phyloP scores from a whole-genome alignment of 805 yeast species.

The Diddensiella caesifluorescens region DNA sequence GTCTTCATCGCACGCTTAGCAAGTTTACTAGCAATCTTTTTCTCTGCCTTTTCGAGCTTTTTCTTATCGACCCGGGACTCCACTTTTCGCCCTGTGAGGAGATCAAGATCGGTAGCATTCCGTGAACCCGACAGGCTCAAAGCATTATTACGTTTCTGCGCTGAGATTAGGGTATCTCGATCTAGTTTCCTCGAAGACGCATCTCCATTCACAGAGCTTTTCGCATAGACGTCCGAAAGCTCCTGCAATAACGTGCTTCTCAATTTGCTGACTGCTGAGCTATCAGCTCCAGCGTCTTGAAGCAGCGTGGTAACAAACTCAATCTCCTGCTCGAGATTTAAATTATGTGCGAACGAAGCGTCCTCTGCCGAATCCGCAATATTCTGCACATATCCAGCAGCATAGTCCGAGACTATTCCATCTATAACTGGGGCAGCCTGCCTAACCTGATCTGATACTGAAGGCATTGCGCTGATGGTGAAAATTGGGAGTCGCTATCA shows the following conservation, averaged over 20 bases:
- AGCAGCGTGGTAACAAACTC: slow-evolving; percentile 60
- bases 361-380: slow-evolving; percentile 73
- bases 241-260: slow-evolving; percentile 44
- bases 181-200: slow-evolving; percentile 67
- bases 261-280: slow-evolving; percentile 48
- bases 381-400: slow-evolving; percentile 82
- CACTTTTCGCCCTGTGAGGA: slow-evolving; percentile 75
- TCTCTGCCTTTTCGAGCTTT: slow-evolving; percentile 95
- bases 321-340: slow-evolving; percentile 65
- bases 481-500: no score
- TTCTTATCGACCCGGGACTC: slow-evolving; percentile 94
- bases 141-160: slow-evolving; percentile 63
- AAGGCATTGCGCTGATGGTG: slow-evolving; percentile 16
- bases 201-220: slow-evolving; percentile 67
- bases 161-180: slow-evolving; percentile 56
- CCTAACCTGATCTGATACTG: slow-evolving; percentile 51
- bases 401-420: slow-evolving; percentile 82
- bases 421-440: slow-evolving; percentile 85
- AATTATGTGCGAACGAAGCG: slow-evolving; percentile 62
- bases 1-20: slow-evolving; percentile 62
- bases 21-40: slow-evolving; percentile 93
- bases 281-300: slow-evolving; percentile 76
- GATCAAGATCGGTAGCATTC: slow-evolving; percentile 80
- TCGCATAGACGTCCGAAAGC: slow-evolving; percentile 51
- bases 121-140: slow-evolving; percentile 75